Evolutionary conservation across 116 monocot genomes (phyloP).

Genomic region (Dioscorea cayenensis): DNA sequence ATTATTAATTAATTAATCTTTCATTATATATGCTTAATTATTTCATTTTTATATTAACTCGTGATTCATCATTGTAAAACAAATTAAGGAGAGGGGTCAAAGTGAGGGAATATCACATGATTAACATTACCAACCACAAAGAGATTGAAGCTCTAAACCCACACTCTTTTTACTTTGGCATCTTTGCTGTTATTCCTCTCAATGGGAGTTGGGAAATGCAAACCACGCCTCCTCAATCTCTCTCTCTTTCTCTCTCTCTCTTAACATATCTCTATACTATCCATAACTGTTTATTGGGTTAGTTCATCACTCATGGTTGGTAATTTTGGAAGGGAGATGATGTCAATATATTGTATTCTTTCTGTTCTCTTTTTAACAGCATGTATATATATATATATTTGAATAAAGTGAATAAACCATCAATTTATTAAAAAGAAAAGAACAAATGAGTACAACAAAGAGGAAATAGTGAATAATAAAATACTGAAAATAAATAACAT

Average conservation of each 20-base stretch:
- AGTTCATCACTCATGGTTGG: neutral
- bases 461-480: no score
- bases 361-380: no score
- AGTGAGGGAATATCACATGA: conserved; percentile 16
- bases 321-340: no score
- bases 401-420: no score
- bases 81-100: neutral
- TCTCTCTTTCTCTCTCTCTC: neutral
- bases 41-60: neutral
- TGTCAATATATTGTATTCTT: no score
- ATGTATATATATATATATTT: no score
- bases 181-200: conserved; percentile 33
- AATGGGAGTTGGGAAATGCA: conserved; percentile 59
- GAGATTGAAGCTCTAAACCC: conserved; percentile 14
- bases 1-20: no score
- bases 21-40: no score
- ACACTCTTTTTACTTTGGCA: conserved; percentile 46
- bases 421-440: no score
- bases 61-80: conserved; percentile 7
- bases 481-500: no score
- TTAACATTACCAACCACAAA: conserved; percentile 11
- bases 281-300: neutral
- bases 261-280: neutral
- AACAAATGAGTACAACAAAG: no score
- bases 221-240: conserved; percentile 27